Evolutionary conservation across 805 yeast species (phyloP).

Genomic region (Blastobotrys chiropterorum): DNA sequence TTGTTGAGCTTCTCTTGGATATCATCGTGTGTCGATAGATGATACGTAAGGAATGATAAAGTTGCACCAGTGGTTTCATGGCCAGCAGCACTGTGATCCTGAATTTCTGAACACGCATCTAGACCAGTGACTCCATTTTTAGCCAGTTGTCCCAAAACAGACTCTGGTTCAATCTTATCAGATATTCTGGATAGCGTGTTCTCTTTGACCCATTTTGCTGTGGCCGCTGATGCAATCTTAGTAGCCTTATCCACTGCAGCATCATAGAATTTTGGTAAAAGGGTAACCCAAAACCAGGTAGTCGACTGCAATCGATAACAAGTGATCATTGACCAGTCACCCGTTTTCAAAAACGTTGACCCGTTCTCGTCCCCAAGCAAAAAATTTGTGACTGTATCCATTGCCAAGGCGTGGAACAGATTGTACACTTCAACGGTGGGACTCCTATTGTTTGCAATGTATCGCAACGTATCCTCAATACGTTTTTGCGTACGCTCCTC

Average conservation of each 20-base stretch:
- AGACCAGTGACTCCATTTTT: conserved; percentile 23
- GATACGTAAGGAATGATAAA: conserved; percentile 53
- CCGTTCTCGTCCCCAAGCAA: conserved; percentile 49
- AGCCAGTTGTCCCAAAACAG: conserved; percentile 19
- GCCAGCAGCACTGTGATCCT: conserved; percentile 71
- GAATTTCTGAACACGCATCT: conserved; percentile 42
- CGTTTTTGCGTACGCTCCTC: conserved; percentile 33
- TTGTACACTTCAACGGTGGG: conserved; percentile 46
- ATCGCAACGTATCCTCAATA: conserved; percentile 27
- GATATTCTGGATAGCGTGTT: conserved; percentile 26
- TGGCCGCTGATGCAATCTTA: conserved; percentile 31
- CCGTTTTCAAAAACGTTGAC: conserved; percentile 29
- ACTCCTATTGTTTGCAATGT: conserved; percentile 19
- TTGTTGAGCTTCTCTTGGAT: conserved; percentile 43
- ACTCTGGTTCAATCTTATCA: conserved; percentile 10
- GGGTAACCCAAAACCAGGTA: conserved; percentile 61
- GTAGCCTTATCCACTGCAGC: conserved; percentile 41
- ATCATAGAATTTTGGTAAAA: conserved; percentile 48
- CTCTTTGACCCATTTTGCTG: conserved; percentile 42
- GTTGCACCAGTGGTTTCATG: conserved; percentile 70
- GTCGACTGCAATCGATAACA: conserved; percentile 46
- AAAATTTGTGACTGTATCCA: conserved; percentile 61
- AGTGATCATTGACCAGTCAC: conserved; percentile 39
- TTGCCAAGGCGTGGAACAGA: conserved; percentile 63
- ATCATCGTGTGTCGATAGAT: conserved; percentile 45